Percentiles rank a stretch among this genome's conserved stretches.
These are phyloP conservation scores for Pichia sp. DNA, from an alignment of 1,139 yeast genomes.

Conservation along the genomic window DNA sequence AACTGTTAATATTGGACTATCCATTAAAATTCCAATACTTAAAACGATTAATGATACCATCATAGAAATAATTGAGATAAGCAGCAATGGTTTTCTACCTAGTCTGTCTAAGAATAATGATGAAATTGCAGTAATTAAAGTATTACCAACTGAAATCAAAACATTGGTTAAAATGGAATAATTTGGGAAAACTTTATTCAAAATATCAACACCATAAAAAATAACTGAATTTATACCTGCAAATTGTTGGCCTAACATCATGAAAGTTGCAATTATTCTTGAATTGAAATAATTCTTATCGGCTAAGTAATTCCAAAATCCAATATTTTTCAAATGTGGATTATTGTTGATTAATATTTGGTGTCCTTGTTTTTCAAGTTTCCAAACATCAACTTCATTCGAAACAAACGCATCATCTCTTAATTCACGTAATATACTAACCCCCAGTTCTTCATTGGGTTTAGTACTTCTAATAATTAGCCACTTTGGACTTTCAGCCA, in stretches of 20 bases:
- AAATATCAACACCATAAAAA: conserved; percentile 83
- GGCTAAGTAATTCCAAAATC: conserved; percentile 41
- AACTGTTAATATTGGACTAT: conserved; percentile 50
- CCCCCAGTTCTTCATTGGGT: conserved; percentile 28
- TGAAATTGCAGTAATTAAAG: conserved; percentile 61
- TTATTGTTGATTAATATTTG: conserved; percentile 13
- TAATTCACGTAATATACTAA: conserved; percentile 19
- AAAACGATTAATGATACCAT: conserved; percentile 57
- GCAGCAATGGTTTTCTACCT: conserved; percentile 72
- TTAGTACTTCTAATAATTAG: conserved; percentile 31
- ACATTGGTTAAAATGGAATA: conserved; percentile 68
- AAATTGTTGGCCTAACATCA: conserved; percentile 83
- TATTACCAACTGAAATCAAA: conserved; percentile 65
- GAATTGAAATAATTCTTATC: conserved; percentile 50
- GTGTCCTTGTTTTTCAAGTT: conserved; percentile 20
- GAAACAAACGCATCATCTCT: conserved; percentile 11
- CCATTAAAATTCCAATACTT: conserved; percentile 55
- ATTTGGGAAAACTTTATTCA: conserved; percentile 62
- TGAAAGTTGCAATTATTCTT: conserved; percentile 59
- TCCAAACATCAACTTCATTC: conserved; percentile 25
- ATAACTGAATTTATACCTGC: conserved; percentile 90
- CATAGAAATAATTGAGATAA: conserved; percentile 64
- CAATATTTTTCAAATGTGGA: conserved; percentile 18
- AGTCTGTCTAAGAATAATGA: conserved; percentile 66
- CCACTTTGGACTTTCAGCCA: conserved; percentile 84